phyloP scores from a whole-genome alignment of 2,329 filamentous ascomycete genomes.

The Chalara sp. region DNA sequence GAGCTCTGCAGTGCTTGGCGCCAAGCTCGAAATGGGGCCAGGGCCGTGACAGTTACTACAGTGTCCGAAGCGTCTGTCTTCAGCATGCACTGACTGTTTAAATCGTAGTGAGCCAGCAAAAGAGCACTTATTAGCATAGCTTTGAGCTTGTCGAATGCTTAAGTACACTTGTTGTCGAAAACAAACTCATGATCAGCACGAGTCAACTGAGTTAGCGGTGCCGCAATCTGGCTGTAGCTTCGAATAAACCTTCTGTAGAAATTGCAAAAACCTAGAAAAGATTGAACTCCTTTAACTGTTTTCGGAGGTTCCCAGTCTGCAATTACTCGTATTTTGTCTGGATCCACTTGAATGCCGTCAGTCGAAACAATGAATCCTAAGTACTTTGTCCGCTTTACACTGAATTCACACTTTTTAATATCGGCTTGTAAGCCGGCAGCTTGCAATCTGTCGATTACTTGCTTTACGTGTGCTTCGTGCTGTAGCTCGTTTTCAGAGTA shows the following conservation, averaged over 20 bases:
- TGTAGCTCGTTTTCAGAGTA: background rate
- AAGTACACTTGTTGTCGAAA: too few relatives aligned
- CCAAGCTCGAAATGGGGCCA: background rate
- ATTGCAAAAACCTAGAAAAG: background rate
- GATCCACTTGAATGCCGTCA: slow-evolving; percentile 2
- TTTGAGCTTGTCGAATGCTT: too few relatives aligned
- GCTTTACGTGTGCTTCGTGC: background rate
- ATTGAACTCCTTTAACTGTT: background rate
- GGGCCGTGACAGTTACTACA: background rate
- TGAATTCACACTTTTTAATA: slow-evolving; percentile 5
- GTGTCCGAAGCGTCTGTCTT: background rate
- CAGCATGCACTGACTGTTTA: background rate
- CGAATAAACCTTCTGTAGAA: background rate
- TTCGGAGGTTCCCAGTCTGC: background rate
- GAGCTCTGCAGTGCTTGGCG: too few relatives aligned
- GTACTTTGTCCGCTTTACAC: slow-evolving; percentile 2
- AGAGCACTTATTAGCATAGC: too few relatives aligned
- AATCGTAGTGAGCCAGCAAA: too few relatives aligned
- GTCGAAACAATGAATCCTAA: slow-evolving; percentile 6
- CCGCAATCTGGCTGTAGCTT: background rate
- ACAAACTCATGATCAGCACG: background rate
- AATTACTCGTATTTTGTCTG: background rate
- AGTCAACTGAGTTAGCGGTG: background rate
- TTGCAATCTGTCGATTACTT: background rate
- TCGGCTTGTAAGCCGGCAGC: slow-evolving; percentile 1